Evolutionary conservation across 129 eudicot genomes (phyloP), one percentile per base, ranked within the genome.

Genomic region (Gnaphalium uliginosum): DNA sequence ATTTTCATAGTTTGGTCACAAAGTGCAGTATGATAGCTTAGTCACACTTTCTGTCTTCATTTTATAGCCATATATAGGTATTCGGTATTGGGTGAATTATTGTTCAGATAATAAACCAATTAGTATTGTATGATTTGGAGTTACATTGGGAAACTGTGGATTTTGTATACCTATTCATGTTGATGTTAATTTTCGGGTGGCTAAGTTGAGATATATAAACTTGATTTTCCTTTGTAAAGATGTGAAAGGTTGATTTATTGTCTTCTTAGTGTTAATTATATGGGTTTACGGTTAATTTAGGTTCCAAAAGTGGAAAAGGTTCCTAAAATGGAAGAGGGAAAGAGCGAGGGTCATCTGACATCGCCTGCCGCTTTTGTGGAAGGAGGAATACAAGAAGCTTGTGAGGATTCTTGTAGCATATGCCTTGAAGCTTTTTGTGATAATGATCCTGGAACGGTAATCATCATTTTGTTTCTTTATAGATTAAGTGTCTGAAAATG

Each of bases 401-500:
- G 97, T 83, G 97, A 91, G 61, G 97, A 91, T 83, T 83, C 96
- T 74, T 91, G 97, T 57, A 89, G 97, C 85, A 91, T 91, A 54
- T 89, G 97, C 78, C 90, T 91, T 24, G 97, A 91, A 71, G 92
- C 77, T 29, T 91, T 91, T 60, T 78, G 80, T 43, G 92, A 91
- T 50, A 85, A 83, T 43, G 89, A 89, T 75, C 97, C 96, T 17
- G 82, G 86, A 43, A 83, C 97, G 79, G 96, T 92, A 80, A 11
- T 58, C 7, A 4, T 57, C 13, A 22, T 59, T 17, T 26, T 21
- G 14, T 59, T 50, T 68, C 27, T 37, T 1, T 25, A 2, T 11
- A 14, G 46, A 39, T 37, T 37, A 8, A 2, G 46, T 46, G 53
- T 46, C 53, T 46, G 53, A 46, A 46, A 46, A 46, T 46, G n/a